These are phyloP conservation scores for Phoma sp. DNA, from an alignment of 2,329 filamentous ascomycete species.

Conservation along the genomic window DNA sequence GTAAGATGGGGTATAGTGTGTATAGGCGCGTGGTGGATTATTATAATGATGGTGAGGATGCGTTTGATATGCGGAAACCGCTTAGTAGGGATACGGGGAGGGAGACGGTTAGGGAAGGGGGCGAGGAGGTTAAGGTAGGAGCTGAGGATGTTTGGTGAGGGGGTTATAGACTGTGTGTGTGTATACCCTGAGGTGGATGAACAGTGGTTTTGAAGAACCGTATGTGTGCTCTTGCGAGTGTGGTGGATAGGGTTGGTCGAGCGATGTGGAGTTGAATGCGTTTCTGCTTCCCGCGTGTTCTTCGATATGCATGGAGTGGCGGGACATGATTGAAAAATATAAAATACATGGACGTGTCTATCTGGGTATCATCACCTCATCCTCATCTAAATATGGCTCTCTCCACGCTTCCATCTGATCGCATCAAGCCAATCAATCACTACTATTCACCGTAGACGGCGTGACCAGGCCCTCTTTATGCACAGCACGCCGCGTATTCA, in stretches of 20 bases:
- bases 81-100: constrained; percentile 78
- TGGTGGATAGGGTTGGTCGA: too few species aligned
- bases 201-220: too few species aligned
- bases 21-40: constrained; percentile 90
- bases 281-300: too few species aligned
- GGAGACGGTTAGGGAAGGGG: constrained; percentile 80
- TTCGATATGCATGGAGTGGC: too few species aligned
- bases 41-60: constrained; percentile 94
- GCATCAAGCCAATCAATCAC: neutral
- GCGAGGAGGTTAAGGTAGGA: constrained; percentile 77
- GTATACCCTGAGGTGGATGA: neutral
- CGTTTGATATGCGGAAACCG: constrained; percentile 95
- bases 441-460: neutral
- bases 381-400: neutral
- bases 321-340: too few species aligned
- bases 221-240: too few species aligned
- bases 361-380: neutral
- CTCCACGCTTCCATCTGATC: neutral
- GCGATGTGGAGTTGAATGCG: too few species aligned
- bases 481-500: neutral
- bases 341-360: neutral
- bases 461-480: neutral
- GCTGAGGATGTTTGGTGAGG: constrained; percentile 84
- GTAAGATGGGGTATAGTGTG: constrained; percentile 86
- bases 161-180: neutral